phyloP scores from a whole-genome alignment of 352 stramenopile genomes.

The Globisporangium spiculum region DNA sequence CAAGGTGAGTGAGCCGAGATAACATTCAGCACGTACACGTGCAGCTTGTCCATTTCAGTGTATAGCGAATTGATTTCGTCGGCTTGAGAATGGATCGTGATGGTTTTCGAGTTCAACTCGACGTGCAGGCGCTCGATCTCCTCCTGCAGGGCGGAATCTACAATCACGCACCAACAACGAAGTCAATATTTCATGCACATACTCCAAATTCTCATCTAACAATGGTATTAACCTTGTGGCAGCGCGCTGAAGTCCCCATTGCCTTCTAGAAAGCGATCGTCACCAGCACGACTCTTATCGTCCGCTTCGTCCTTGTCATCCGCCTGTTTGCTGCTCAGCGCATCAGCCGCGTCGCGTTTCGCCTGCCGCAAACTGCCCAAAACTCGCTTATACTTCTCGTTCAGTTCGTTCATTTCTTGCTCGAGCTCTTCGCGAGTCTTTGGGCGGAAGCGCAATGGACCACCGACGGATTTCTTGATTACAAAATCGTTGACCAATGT shows the following conservation, averaged over 20 bases:
- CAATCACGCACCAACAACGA: neutral
- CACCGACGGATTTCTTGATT: slow-evolving; percentile 74
- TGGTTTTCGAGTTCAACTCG: slow-evolving; percentile 47
- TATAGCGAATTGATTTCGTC: slow-evolving; percentile 61
- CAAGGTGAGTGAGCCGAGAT: neutral
- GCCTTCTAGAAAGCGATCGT: slow-evolving; percentile 1
- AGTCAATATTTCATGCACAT: neutral
- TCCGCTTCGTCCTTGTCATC: slow-evolving; percentile 20
- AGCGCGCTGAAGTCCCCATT: slow-evolving; percentile 2
- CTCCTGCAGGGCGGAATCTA: slow-evolving; percentile 40
- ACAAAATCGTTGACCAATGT: slow-evolving; percentile 85
- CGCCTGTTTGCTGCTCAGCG: slow-evolving; percentile 27
- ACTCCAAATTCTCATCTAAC: neutral
- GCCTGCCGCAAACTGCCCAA: slow-evolving; percentile 62
- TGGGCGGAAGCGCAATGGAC: slow-evolving; percentile 74
- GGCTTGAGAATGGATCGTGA: slow-evolving; percentile 56
- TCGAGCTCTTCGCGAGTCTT: slow-evolving; percentile 87
- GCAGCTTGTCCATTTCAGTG: slow-evolving; percentile 55
- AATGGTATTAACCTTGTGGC: slow-evolving; percentile 1
- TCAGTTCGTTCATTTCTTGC: slow-evolving; percentile 69
- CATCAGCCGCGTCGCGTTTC: slow-evolving; percentile 17
- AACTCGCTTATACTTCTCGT: slow-evolving; percentile 67
- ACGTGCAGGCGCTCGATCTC: slow-evolving; percentile 60
- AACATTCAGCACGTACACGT: slow-evolving; percentile 19
- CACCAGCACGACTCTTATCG: slow-evolving; percentile 17